Base-by-base conservation (phyloP, 345 rosid species). In the Cardiospermum halicacabum region DNA sequence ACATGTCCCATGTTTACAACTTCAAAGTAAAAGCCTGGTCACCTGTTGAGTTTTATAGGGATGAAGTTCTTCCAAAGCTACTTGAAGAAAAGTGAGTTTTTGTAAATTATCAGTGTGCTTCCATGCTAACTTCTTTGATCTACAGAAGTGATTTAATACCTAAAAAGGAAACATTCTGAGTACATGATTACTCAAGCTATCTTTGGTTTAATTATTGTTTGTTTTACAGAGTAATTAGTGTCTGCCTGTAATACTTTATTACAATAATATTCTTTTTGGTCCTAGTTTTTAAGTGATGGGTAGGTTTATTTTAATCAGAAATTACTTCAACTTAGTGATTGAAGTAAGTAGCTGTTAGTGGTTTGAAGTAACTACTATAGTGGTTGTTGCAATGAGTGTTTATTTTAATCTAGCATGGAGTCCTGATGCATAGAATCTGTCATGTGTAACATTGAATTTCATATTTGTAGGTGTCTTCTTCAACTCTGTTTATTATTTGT, bases 11-110 rank as follows among this genome's bases (percentile, higher is more conserved):
- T 77, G 98, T 91, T 65, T 89, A 79, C 88, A 95, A 95, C 88
- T 95, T 95, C 78, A 86, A 86, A 84, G 82, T 95, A 45, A 89
- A 95, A 85, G 99, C 99, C 50, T 95, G 96, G 99, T 87, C 99
- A 56, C 82, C 98, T 13, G 76, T 95, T 75, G 84, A 78, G 57
- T 95, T 80, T 71, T 95, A 91, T 66, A 78, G 77, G 78, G 98
- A 95, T 82, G 82, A 79, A 4, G 86, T 95, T 63, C 88, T 91
- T 49, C 96, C 99, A 16, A 89, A 82, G 81, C 81, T 91, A 45
- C 88, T 87, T 43, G 98, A 95, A 78, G 99, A 95, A 77, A 83
- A 84, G 99, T 95, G 78, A 84, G 99, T 85, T 63, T 60, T 45
- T 40, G 63, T 43, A 59, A 63, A 63, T 60, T 36, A 56, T n/a